These are phyloP conservation scores for Apiotrichum siamense DNA, from an alignment of 1,284 basidiomycete species.

Conservation along the genomic window DNA sequence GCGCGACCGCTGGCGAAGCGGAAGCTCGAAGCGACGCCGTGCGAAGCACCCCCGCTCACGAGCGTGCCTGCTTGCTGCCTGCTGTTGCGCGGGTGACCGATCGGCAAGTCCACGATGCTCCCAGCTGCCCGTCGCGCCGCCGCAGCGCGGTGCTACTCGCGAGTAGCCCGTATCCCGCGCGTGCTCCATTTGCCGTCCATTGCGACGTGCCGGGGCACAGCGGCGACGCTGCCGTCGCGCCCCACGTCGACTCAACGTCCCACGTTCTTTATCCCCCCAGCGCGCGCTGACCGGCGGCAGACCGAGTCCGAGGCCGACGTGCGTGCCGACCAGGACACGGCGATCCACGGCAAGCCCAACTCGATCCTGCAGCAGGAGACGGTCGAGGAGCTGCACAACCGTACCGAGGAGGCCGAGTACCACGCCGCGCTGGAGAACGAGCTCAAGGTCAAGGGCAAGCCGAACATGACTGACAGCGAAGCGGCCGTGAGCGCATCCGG, in stretches of 20 bases:
- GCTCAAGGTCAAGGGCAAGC: neutral
- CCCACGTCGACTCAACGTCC: neutral
- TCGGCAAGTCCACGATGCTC: too few relatives aligned
- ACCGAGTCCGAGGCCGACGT: constrained; percentile 16
- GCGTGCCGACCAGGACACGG: constrained; percentile 3
- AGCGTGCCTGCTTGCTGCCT: too few relatives aligned
- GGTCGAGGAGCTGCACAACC: neutral
- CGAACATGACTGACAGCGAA: neutral
- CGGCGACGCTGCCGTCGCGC: neutral
- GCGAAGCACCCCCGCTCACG: too few relatives aligned
- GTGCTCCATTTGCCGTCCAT: too few relatives aligned
- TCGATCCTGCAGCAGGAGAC: constrained; percentile 5
- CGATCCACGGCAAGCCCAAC: constrained; percentile 1
- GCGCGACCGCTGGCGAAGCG: too few relatives aligned
- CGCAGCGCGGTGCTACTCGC: too few relatives aligned
- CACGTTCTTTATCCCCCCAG: neutral
- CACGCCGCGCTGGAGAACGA: neutral
- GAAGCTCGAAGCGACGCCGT: too few relatives aligned
- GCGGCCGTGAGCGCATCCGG: neutral
- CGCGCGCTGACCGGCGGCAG: too few relatives aligned
- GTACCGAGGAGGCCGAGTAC: neutral
- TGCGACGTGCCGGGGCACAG: too few relatives aligned
- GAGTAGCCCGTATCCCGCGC: too few relatives aligned
- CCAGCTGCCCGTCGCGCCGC: too few relatives aligned
- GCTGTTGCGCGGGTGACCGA: too few relatives aligned